Evolutionary conservation across 306 rosid genomes (phyloP), one percentile per base, ranked within the genome.

Genomic region (Prosopis cineraria): DNA sequence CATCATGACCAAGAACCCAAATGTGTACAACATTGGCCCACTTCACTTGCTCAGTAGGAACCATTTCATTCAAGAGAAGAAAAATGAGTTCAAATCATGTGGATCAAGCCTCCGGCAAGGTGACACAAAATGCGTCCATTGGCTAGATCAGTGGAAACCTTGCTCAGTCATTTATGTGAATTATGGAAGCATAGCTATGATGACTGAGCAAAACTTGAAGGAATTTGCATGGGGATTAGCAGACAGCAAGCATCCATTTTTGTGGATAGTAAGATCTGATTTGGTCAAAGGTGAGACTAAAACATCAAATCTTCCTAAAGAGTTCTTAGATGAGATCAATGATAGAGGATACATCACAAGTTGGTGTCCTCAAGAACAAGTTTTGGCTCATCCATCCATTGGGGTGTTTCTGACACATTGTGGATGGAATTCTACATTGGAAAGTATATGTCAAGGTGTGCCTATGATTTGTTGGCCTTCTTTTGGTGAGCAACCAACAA

Each of bases 141-240:
- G 89, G 91, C 86, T 85, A 1, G 76, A 27, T 25, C 40, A 45
- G 9, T 74, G 79, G 63, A 70, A 73, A 62, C 53, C 87, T 8
- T 53, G 63, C 13, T 85, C 87, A 25, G 89, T 85, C 53, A 77
- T 85, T 20, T 87, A 87, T 16, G 74, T 80, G 0, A 85, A 86
- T 36, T 83, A 80, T 69, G 89, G 86, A 0, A 84, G 89, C 6
- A 0, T 85, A 24, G 79, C 86, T 4, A 58, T 34, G 12, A 81
- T 85, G 83, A 78, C 83, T 10, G 70, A 78, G 20, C 71, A 80
- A 25, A 52, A 66, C 8, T 22, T 88, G 2, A 69, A 43, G 48
- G 91, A 88, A 37, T 85, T 88, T 72, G 87, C 89, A 4, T 78
- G 84, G 89, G 89, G 91, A 0, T 60, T 85, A 5, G 91, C 89